phyloP scores from a whole-genome alignment of 169 alveolate genomes.

The Plasmodium falciparum region DNA sequence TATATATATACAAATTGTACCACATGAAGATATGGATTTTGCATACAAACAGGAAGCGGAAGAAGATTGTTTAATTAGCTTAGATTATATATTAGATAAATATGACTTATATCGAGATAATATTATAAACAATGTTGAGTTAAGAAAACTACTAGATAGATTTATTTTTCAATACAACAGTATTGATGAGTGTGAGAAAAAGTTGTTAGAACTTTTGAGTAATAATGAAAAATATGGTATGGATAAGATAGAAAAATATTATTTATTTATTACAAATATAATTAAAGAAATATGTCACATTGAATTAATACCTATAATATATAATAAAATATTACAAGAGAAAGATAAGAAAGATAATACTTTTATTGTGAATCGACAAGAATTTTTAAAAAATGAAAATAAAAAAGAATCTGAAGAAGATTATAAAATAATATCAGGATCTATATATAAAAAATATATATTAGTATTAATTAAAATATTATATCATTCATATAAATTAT shows the following conservation, averaged over 20 bases:
- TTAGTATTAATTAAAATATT: constrained; percentile 54
- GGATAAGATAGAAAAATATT: constrained; percentile 25
- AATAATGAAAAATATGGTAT: constrained; percentile 26
- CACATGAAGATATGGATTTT: constrained; percentile 30
- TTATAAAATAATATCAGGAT: constrained; percentile 33
- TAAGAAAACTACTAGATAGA: constrained; percentile 14
- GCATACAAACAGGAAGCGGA: constrained; percentile 12
- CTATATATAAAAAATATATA: constrained; percentile 62
- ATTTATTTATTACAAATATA: constrained; percentile 50
- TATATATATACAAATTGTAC: neutral
- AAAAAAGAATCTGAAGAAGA: constrained; percentile 36
- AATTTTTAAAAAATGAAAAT: constrained; percentile 16
- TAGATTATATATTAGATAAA: constrained; percentile 21
- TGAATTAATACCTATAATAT: constrained; percentile 58
- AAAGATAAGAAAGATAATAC: constrained; percentile 18
- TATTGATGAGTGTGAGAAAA: constrained; percentile 58
- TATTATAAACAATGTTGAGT: constrained; percentile 22
- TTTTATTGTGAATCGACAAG: constrained; percentile 25
- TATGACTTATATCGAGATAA: constrained; percentile 15
- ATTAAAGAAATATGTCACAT: constrained; percentile 62
- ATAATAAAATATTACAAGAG: constrained; percentile 70
- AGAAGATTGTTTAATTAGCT: constrained; percentile 14
- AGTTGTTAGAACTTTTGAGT: constrained; percentile 28
- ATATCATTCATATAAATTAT: constrained; percentile 32
- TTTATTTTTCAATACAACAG: constrained; percentile 63